Percentiles rank a stretch among this genome's conserved stretches.
Conservation (phyloP, 441 rosid species). For the Mallotus japonicus region DNA sequence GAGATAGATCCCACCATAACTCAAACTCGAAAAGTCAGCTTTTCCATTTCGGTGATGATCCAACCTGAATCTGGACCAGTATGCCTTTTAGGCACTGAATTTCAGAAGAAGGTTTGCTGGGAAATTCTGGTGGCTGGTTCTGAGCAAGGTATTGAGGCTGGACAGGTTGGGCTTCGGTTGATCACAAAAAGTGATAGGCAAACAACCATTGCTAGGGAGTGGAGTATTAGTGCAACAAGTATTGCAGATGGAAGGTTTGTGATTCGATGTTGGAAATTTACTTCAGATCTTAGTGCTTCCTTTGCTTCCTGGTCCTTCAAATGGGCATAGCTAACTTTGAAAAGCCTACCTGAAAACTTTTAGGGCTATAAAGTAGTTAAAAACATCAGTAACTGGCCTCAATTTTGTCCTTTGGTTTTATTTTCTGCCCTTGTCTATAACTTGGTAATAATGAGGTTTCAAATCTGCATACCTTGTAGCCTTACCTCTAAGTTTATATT, state of each 20-base stretch:
- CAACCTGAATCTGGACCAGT: slow-evolving; percentile 99
- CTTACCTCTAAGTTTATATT: neutral
- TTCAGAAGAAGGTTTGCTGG: slow-evolving; percentile 94
- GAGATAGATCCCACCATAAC: slow-evolving; percentile 77
- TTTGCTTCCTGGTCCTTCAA: neutral
- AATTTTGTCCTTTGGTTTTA: neutral
- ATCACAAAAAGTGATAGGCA: slow-evolving; percentile 95
- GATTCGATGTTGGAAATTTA: slow-evolving; percentile 2
- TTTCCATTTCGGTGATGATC: slow-evolving; percentile 90
- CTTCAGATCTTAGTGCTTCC: slow-evolving; percentile 6
- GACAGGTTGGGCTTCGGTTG: slow-evolving; percentile 96
- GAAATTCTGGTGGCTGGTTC: slow-evolving; percentile 99
- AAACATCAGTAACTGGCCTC: neutral
- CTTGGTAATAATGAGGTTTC: neutral
- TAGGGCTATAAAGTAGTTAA: neutral
- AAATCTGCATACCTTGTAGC: neutral
- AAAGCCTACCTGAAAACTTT: neutral
- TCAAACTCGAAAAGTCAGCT: slow-evolving; percentile 82
- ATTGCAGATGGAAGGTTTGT: slow-evolving; percentile 99
- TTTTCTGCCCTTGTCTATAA: neutral
- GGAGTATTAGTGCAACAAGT: slow-evolving; percentile 98
- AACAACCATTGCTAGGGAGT: slow-evolving; percentile 87
- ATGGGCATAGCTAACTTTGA: neutral
- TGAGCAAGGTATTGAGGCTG: slow-evolving; percentile 99
- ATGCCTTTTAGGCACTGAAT: slow-evolving; percentile 96